Percentiles rank a stretch among this genome's conserved stretches.
phyloP scores from a whole-genome alignment of 352 stramenopile genomes.

The Lagenidium sp. region DNA sequence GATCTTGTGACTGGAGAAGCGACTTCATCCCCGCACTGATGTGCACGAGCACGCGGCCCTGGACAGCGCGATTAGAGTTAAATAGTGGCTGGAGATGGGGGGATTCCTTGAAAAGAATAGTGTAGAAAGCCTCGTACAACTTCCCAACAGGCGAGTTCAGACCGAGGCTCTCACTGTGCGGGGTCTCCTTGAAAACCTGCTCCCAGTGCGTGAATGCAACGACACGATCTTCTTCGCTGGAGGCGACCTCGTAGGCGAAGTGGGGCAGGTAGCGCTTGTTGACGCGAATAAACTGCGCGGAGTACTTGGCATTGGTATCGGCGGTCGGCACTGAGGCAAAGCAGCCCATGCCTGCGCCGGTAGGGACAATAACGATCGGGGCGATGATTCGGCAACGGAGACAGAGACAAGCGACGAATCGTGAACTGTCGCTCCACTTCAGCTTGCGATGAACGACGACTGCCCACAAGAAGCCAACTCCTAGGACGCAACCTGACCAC shows the following conservation, averaged over 20 bases:
- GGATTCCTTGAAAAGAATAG: conserved; percentile 38
- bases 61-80: conserved; percentile 42
- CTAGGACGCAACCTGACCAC: too few species aligned
- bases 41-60: conserved; percentile 50
- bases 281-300: conserved; percentile 39
- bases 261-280: conserved; percentile 44
- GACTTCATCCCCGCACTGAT: conserved; percentile 59
- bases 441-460: too few species aligned
- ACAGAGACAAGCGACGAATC: too few species aligned
- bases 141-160: conserved; percentile 28
- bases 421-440: too few species aligned
- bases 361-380: too few species aligned
- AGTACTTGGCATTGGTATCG: conserved; percentile 16
- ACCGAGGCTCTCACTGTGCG: conserved; percentile 23
- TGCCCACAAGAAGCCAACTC: too few species aligned
- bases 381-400: too few species aligned
- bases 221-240: conserved; percentile 28
- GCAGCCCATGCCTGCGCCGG: conserved; percentile 45
- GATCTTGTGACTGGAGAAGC: conserved; percentile 37
- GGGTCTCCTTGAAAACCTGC: conserved; percentile 49
- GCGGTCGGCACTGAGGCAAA: conserved; percentile 4
- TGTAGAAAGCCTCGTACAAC: conserved; percentile 51
- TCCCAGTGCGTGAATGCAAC: conserved; percentile 47
- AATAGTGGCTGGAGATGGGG: conserved; percentile 54
- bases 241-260: conserved; percentile 30